Base-by-base conservation (phyloP, 768 basidiomycete species). In the Rhodotorula sphaerocarpa region DNA sequence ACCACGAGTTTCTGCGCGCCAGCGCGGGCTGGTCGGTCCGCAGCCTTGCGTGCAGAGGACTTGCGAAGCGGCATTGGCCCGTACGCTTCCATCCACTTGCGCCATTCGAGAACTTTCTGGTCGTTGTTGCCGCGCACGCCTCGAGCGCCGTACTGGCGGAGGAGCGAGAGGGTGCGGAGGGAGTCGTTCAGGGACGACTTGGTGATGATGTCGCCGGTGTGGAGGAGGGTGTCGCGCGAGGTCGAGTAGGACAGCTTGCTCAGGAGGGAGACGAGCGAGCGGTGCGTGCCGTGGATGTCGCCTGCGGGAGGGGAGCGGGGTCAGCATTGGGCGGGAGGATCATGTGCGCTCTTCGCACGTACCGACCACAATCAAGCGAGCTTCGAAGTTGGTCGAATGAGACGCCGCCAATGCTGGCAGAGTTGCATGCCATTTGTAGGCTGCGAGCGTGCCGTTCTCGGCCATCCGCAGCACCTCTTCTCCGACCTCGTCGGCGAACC, bases 111-210 rank as follows among this genome's bases (percentile, higher is more conserved):
- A 47, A 91, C 82, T 65, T 81, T 81, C 75, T 96, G 90, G 76
- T 97, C 93, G 72, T 96, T 88, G 74, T 97, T 97, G 0, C 93
- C 92, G 34, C 92, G 83, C 5, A 95, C 89, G 21, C 90, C 90
- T 28, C 80, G 80, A 46, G 89, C 78, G 54, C 83, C 81, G 25
- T 86, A 79, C 10, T 80, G 77, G 3, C 61, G 57, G 20, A 66
- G 36, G 27, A 63, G 46, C 20, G 36, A 10, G 52, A 66, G 21
- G 25, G 63, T 64, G 28, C 59, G 33, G 61, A 85, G 74, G 0
- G 87, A 86, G n/a, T 80, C 80, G 41, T 79, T 66, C 56, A 81
- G 79, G 0, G 79, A 74, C 7, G 84, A 86, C 74, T 87, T 92
- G 23, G 86, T 78, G 23, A 88, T 70, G 21, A 92, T 78, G 74